A percentile compares a stretch with the other conserved stretches of the same genome.
Evolutionary conservation across 768 basidiomycete genomes (phyloP).

Genomic region (Lactarius akahatsu): DNA sequence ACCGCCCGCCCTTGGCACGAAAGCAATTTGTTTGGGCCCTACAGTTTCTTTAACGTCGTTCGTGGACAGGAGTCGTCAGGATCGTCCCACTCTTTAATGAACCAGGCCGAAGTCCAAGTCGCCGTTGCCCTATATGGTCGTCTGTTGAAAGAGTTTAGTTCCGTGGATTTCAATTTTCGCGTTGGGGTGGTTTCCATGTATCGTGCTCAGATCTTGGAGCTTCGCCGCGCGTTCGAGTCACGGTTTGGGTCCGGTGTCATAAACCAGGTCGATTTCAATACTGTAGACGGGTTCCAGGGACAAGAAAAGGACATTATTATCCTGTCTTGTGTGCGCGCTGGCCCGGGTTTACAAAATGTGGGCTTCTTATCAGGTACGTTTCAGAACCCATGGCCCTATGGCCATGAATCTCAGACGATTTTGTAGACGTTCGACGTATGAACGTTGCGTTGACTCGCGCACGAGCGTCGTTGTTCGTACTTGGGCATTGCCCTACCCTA

Average conservation of each 20-base stretch:
- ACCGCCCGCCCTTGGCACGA: conserved; percentile 86
- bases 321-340: conserved; percentile 92
- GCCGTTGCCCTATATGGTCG: conserved; percentile 77
- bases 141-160: conserved; percentile 60
- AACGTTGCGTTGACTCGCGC: conserved; percentile 99
- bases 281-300: conserved; percentile 98
- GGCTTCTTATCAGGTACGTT: conserved; percentile 82
- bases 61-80: conserved; percentile 62
- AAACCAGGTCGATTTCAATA: conserved; percentile 85
- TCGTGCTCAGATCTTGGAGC: conserved; percentile 78
- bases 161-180: conserved; percentile 51
- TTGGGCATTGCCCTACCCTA: conserved; percentile 88
- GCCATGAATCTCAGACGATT: conserved; percentile 4
- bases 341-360: conserved; percentile 74
- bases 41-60: conserved; percentile 84
- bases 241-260: conserved; percentile 72
- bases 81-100: conserved; percentile 70
- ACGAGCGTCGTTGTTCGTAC: conserved; percentile 88
- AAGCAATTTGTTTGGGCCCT: conserved; percentile 74
- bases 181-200: conserved; percentile 91
- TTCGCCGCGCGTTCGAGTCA: conserved; percentile 65
- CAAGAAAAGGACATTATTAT: conserved; percentile 99
- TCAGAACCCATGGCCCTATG: neutral
- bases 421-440: conserved; percentile 79
- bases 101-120: conserved; percentile 67